Base-by-base conservation (phyloP, 371 early-diverging fungal genomes). In the Haplosporangium sp. region DNA sequence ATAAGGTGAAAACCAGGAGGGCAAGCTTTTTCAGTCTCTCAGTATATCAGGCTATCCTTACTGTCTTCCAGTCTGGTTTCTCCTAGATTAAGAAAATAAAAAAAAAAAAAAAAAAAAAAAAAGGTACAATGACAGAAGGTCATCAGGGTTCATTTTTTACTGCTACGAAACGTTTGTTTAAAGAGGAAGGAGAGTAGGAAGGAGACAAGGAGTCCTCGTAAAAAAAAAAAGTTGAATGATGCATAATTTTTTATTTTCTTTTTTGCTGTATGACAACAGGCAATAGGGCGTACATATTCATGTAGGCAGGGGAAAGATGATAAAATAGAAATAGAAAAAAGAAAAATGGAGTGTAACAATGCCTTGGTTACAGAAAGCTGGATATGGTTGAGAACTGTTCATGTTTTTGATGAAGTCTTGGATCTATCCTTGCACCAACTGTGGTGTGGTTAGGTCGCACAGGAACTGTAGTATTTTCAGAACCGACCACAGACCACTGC, bases 41-140 rank as follows among this genome's bases (percentile, higher is more conserved):
- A 4, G 6, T 55, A 7, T 34, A 55, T 34, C 6, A 34, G 55
- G 1, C 35, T 20, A 9, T 34, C 35, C 55, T 15, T 50, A n/a
- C 50, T 62, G 42, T 50, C 52, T 20, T 34, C 11, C 55, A 34
- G 15, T 34, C 20, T 55, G 55, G 55, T 35, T 34, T 55, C 50
- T 34, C 67, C 60, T 59, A 19, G 50, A 67, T 59, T 27, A 27
- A 27, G 27, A 27, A 27, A n/a, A n/a, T n/a, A n/a, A n/a, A n/a
- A n/a, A n/a, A n/a, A n/a, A n/a, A n/a, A n/a, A n/a, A n/a, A n/a
- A n/a, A n/a, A n/a, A n/a, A 27, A 47, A 34, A 60, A 52, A 52
- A 59, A 19, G 61, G 65, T 61, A 34, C 56, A 72, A 72, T 20
- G 72, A 63, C 63, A 19, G 35, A 62, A 66, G 65, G 72, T 39